These are phyloP conservation scores for Globisporangium nodosum DNA, from an alignment of 352 stramenopile species.

Conservation along the genomic window DNA sequence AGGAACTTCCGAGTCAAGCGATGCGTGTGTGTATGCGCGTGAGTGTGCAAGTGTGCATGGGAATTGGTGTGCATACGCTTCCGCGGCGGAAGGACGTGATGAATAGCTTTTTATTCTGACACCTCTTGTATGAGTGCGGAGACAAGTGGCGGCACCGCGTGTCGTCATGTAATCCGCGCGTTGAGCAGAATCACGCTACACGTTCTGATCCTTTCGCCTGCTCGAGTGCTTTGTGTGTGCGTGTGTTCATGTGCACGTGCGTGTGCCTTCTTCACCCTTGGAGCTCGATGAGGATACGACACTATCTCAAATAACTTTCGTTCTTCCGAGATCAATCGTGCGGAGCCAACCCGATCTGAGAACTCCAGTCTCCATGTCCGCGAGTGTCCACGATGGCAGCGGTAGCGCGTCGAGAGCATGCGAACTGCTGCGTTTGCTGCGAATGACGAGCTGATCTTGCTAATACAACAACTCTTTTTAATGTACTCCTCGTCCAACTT, in stretches of 20 bases:
- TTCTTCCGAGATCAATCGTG: conserved; percentile 67
- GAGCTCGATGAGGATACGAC: conserved; percentile 72
- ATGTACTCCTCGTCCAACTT: too few species aligned
- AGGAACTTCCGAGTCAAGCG: conserved; percentile 38
- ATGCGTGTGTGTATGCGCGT: conserved; percentile 5
- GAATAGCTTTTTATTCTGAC: conserved; percentile 89
- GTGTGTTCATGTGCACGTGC: conserved; percentile 1
- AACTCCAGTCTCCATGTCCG: not conserved
- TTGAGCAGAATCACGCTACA: conserved; percentile 83
- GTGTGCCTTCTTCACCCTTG: not conserved
- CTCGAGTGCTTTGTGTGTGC: conserved; percentile 1
- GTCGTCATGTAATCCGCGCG: conserved; percentile 33
- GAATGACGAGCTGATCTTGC: too few species aligned
- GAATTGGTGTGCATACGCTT: not conserved
- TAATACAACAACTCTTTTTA: too few species aligned
- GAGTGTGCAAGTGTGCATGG: conserved; percentile 6
- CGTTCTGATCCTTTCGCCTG: conserved; percentile 37
- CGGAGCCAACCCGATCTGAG: conserved; percentile 16
- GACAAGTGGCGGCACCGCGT: conserved; percentile 54
- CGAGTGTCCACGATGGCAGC: not conserved
- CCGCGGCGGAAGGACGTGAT: conserved; percentile 46
- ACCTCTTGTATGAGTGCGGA: conserved; percentile 88
- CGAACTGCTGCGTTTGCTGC: too few species aligned
- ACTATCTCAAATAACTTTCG: conserved; percentile 85
- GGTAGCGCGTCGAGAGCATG: too few species aligned